Evolutionary conservation across 202 grass and related monocot genomes (phyloP), one percentile per base, ranked within the genome.

Genomic region (Carex sylvatica): DNA sequence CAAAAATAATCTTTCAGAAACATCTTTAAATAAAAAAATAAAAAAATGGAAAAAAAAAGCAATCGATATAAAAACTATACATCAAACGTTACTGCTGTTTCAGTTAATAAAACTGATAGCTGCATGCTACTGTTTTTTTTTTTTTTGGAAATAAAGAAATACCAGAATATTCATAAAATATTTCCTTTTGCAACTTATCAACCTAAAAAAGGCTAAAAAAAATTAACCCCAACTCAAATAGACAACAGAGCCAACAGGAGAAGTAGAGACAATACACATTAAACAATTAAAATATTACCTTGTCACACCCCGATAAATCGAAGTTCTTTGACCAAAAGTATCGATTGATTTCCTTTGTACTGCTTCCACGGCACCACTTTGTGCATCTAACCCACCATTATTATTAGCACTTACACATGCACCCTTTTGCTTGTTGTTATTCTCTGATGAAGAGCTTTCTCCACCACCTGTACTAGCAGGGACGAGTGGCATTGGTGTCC

Each of bases 251-350:
- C 4, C 18, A 65, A 67, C 5, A 60, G 44, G 26, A 40, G 59
- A n/a, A 38, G 30, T 42, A 49, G 47, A 44, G 47, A 65, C 6
- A 26, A 36, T 1, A 0, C 5, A 69, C 20, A 23, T 19, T 44
- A 56, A 68, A 69, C 33, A 68, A 40, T 66, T 33, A 20, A 49
- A 49, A 85, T 36, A 18, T 46, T 64, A 95, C 93, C 88, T 95
- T 31, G 93, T 92, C 4, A 95, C 93, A 13, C 90, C 90, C 4
- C 93, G 84, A 63, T 95, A 95, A 46, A 95, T 87, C 1, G 93
- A 95, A 9, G 93, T 95, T 68, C 90, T 84, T 83, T 95, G 90
- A 22, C 93, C 90, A 71, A 95, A 92, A 14, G 90, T 95, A 20
- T 92, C 90, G 64, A 89, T 86, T 6, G 87, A 64, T 26, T 89